phyloP scores from a whole-genome alignment of 148 eudicot genomes.

The Rhododendron williamsianum region DNA sequence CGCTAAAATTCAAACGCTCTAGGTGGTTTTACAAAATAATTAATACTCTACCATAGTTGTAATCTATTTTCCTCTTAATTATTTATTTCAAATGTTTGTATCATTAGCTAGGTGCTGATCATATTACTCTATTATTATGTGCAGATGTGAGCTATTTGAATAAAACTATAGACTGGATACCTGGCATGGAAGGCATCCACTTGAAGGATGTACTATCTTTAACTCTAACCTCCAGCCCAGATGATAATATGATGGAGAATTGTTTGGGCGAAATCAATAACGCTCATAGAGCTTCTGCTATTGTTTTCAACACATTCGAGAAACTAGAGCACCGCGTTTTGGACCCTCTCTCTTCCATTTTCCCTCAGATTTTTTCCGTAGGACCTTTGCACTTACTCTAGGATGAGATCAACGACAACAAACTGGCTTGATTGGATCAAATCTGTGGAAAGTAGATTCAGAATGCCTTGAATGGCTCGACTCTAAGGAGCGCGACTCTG shows the following conservation, averaged over 20 bases:
- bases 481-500: constrained; percentile 25
- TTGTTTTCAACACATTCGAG: constrained; percentile 34
- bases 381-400: constrained; percentile 28
- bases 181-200: not conserved
- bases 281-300: constrained; percentile 12
- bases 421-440: constrained; percentile 7
- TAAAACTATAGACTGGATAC: constrained; percentile 23
- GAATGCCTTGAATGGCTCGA: constrained; percentile 35
- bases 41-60: too few species aligned
- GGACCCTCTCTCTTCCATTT: constrained; percentile 14
- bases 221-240: constrained; percentile 18
- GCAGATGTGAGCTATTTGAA: too few species aligned
- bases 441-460: constrained; percentile 9
- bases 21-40: too few species aligned
- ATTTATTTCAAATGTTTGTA: too few species aligned
- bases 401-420: not conserved
- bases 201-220: constrained; percentile 32
- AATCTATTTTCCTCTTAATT: too few species aligned
- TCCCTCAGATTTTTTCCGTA: constrained; percentile 21
- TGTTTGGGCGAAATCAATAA: not conserved
- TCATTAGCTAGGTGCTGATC: too few species aligned
- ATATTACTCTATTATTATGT: too few species aligned
- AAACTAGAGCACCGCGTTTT: constrained; percentile 23
- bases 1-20: too few species aligned
- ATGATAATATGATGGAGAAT: constrained; percentile 17